A percentile compares a stretch with the other conserved stretches of the same genome.
Conservation (phyloP, 2,329 filamentous ascomycete genomes). For the Hymenoscyphus albidus region DNA sequence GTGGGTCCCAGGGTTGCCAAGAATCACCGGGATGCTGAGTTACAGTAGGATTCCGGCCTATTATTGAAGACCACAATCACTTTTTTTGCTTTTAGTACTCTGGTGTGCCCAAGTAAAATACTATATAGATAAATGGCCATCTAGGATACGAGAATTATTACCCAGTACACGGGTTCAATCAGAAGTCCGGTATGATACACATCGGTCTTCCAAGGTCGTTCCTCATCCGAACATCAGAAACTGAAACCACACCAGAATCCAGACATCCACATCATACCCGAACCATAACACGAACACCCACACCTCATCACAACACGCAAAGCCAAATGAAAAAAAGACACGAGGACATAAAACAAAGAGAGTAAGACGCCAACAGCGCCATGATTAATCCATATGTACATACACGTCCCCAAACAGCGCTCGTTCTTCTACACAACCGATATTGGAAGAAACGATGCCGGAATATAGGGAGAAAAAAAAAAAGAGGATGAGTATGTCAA, state of each 20-base stretch:
- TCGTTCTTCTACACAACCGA: constrained; percentile 4
- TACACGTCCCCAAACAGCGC: constrained; percentile 8
- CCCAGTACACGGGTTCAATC: too few relatives aligned
- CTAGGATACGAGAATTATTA: too few relatives aligned
- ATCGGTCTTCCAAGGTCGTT: too few relatives aligned
- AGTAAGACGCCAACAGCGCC: constrained; percentile 32
- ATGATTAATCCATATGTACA: constrained; percentile 34
- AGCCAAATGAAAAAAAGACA: background rate
- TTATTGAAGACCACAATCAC: too few relatives aligned
- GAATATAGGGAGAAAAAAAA: background rate
- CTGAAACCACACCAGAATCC: background rate
- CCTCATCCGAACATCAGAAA: background rate
- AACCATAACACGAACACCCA: background rate
- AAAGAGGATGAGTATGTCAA: constrained; percentile 4
- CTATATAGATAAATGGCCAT: too few relatives aligned
- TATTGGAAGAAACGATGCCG: background rate
- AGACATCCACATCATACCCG: background rate
- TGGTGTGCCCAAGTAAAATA: too few relatives aligned
- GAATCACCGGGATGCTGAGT: too few relatives aligned
- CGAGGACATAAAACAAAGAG: background rate
- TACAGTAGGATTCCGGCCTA: too few relatives aligned
- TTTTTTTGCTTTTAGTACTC: too few relatives aligned
- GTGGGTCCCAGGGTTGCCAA: too few relatives aligned
- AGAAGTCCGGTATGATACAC: too few relatives aligned
- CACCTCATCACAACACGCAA: background rate